Evolutionary conservation across 257 asterid genomes (phyloP), one percentile per base, ranked within the genome.

Genomic region (Petunia secreta): DNA sequence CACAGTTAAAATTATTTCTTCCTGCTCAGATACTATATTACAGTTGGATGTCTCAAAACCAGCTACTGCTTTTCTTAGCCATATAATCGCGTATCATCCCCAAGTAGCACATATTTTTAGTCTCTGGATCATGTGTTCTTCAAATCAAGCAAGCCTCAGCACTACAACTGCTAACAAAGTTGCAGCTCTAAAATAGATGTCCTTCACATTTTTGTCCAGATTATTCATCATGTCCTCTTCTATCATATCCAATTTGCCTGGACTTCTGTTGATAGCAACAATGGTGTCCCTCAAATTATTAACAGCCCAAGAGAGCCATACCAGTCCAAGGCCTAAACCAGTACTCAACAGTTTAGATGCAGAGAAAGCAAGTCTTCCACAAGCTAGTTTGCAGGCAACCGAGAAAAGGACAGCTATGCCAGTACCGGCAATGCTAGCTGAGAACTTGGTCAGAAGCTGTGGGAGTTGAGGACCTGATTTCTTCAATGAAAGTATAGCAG

Each of bases 261-360:
- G 75, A 62, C 65, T 85, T 85, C 82, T 94, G 87, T 86, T 83
- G 79, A 96, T 91, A 1, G 83, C 81, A 74, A 89, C 62, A 36
- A 96, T 90, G 0, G 98, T 91, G 80, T 90, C 92, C 85, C 99
- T 87, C 83, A 96, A 86, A 77, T 87, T 89, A 73, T 91, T 92
- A 37, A 94, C 93, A 1, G 92, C 95, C 90, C 92, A 90, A 0
- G 99, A 94, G 11, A 96, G 94, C 97, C 97, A 96, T 48, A 96
- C 91, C 15, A 96, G 91, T 10, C 97, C 98, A 37, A 92, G 75
- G 5, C 99, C 98, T 69, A 96, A 78, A 34, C 98, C 97, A 1
- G 97, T 85, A 88, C 83, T 91, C 89, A 87, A 80, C 71, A 88
- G 64, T 89, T 85, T 91, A 4, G 98, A 82, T 5, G 86, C 79